These are phyloP conservation scores for Aspergillus viridinutans DNA, from an alignment of 2,329 filamentous ascomycete species.

Conservation along the genomic window DNA sequence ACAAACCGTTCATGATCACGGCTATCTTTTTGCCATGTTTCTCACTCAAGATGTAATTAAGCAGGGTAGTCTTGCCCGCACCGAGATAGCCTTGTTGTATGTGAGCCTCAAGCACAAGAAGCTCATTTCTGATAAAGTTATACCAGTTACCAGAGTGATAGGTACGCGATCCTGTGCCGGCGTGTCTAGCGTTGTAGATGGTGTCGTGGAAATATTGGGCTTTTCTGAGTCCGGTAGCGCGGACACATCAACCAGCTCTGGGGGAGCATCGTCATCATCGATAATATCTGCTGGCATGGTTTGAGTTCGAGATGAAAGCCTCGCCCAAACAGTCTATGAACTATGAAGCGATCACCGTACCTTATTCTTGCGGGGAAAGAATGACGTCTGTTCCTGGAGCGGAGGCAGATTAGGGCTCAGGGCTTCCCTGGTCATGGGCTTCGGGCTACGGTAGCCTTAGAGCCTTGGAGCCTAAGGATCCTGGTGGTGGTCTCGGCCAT, in stretches of 20 bases:
- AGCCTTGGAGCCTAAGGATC: background rate
- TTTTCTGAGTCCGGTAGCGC: constrained; percentile 23
- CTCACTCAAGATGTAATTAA: constrained; percentile 94
- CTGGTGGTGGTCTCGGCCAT: constrained; percentile 6
- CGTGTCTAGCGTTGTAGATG: constrained; percentile 22
- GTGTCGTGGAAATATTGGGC: constrained; percentile 17
- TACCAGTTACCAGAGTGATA: constrained; percentile 50
- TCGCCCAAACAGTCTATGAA: background rate
- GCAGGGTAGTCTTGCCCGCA: constrained; percentile 87
- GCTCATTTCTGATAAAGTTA: constrained; percentile 5
- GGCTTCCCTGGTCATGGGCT: constrained; percentile 27
- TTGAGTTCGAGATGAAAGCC: background rate
- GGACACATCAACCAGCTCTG: constrained; percentile 41
- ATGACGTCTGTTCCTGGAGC: constrained; percentile 7
- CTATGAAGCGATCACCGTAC: background rate
- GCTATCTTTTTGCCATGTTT: constrained; percentile 97
- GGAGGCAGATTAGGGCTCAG: constrained; percentile 30
- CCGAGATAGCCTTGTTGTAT: constrained; percentile 72
- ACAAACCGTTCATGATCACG: constrained; percentile 84
- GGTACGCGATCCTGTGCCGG: constrained; percentile 40
- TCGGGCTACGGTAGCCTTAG: constrained; percentile 2
- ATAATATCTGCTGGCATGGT: constrained; percentile 18
- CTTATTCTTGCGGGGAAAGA: background rate
- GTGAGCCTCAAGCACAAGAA: constrained; percentile 1
- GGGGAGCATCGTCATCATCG: constrained; percentile 44